Conservation (phyloP, 2,329 filamentous ascomycete species). For the Aspergillus sp. region DNA sequence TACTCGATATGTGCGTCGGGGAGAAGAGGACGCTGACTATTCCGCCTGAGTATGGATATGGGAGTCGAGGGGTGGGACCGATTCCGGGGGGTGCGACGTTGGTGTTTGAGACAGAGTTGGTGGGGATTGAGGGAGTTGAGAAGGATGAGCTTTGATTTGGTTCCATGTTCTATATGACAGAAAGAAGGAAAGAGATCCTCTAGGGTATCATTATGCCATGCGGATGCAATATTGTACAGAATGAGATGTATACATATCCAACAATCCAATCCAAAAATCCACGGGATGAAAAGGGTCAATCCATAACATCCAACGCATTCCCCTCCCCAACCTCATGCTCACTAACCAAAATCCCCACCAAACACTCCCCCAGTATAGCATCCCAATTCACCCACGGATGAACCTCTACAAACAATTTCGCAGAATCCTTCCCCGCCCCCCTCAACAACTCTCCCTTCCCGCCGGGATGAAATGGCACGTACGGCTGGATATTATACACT, state of each 20-base stretch:
- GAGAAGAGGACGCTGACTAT: conserved; percentile 88
- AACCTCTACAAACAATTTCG: conserved; percentile 55
- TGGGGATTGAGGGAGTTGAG: conserved; percentile 69
- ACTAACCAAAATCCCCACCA: conserved; percentile 55
- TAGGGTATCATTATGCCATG: conserved; percentile 1
- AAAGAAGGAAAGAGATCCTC: not conserved
- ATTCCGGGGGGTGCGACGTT: conserved; percentile 78
- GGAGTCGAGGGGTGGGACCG: conserved; percentile 65
- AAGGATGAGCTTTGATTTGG: conserved; percentile 34
- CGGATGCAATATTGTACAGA: not conserved
- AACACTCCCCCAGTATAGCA: conserved; percentile 55
- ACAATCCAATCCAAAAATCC: not conserved
- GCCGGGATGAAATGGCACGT: conserved; percentile 84
- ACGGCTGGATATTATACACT: conserved; percentile 91
- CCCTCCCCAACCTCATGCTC: conserved; percentile 42
- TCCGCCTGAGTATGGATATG: conserved; percentile 80
- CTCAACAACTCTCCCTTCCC: conserved; percentile 57
- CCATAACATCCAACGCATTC: conserved; percentile 52
- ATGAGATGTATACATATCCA: not conserved
- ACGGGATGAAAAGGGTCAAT: conserved; percentile 36
- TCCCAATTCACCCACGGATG: conserved; percentile 66
- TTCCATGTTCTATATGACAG: not conserved
- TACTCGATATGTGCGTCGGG: conserved; percentile 90
- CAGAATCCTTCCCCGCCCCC: conserved; percentile 60
- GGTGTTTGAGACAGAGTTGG: conserved; percentile 86